phyloP scores from a whole-genome alignment of 495 filamentous ascomycete species.

The Letharia lupina region DNA sequence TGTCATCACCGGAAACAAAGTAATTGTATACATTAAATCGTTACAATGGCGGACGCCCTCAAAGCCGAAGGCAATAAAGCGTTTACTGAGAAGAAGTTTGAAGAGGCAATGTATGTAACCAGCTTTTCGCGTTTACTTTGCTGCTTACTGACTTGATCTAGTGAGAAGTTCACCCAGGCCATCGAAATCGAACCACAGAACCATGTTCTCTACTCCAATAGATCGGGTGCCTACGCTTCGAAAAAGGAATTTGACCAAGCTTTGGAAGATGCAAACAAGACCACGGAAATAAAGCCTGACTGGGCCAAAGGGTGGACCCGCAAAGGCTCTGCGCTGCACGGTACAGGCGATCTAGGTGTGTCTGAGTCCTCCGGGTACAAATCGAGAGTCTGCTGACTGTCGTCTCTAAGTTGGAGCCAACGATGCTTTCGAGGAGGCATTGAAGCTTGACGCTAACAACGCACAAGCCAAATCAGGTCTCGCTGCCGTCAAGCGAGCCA shows the following conservation, averaged over 20 bases:
- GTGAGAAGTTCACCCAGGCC: conserved; percentile 88
- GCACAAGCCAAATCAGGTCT: conserved; percentile 86
- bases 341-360: conserved; percentile 69
- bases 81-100: conserved; percentile 91
- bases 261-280: conserved; percentile 83
- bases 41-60: conserved; percentile 51
- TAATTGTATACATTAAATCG: background rate
- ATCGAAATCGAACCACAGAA: conserved; percentile 82
- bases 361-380: background rate
- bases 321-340: conserved; percentile 86
- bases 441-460: conserved; percentile 86
- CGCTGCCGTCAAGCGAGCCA: conserved; percentile 75
- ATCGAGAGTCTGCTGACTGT: conserved; percentile 6
- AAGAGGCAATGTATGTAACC: conserved; percentile 79
- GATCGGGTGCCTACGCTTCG: conserved; percentile 91
- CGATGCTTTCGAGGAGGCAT: conserved; percentile 84
- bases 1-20: background rate
- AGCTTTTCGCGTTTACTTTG: background rate
- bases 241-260: conserved; percentile 79
- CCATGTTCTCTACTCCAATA: conserved; percentile 96
- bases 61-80: conserved; percentile 98
- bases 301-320: conserved; percentile 95
- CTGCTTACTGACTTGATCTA: conserved; percentile 30
- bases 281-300: conserved; percentile 87
- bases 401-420: conserved; percentile 53